Conservation (phyloP, 139 green algal genomes). For the Micromonas commoda region DNA sequence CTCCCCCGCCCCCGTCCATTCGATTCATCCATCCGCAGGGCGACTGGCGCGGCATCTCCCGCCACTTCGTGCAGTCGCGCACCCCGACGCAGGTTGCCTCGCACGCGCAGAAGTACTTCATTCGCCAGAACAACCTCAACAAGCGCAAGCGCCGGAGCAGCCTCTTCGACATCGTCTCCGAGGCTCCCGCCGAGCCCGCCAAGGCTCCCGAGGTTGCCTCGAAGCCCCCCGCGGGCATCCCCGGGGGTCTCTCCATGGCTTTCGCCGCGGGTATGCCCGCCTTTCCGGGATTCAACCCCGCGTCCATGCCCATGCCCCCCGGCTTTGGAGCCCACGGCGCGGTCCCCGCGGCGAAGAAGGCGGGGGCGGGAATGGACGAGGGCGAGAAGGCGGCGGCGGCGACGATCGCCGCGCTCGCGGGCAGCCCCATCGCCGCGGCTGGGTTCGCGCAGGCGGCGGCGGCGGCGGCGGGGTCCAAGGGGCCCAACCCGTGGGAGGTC, state of each 20-base stretch:
- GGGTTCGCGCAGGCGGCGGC: background rate
- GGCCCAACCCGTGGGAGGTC: no score
- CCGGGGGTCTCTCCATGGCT: background rate
- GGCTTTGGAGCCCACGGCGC: background rate
- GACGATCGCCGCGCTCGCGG: background rate
- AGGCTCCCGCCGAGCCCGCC: background rate
- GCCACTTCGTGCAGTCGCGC: slow-evolving; percentile 59
- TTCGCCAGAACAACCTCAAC: slow-evolving; percentile 60
- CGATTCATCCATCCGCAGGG: slow-evolving; percentile 34
- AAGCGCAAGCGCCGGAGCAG: slow-evolving; percentile 62
- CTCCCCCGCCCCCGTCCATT: no score
- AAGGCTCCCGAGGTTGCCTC: no score
- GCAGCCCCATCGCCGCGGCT: background rate
- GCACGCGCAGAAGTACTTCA: slow-evolving; percentile 89
- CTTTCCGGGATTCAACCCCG: background rate
- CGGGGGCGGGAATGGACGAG: background rate
- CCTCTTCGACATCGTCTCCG: slow-evolving; percentile 46
- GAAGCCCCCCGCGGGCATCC: background rate
- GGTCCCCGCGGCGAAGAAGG: background rate
- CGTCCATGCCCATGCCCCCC: background rate
- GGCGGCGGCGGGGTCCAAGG: background rate
- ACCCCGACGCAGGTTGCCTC: slow-evolving; percentile 78
- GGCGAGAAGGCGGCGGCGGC: no score
- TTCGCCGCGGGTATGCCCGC: background rate
- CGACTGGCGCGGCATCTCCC: slow-evolving; percentile 74